phyloP scores from a whole-genome alignment of 345 rosid species.

The Sapria himalayana region DNA sequence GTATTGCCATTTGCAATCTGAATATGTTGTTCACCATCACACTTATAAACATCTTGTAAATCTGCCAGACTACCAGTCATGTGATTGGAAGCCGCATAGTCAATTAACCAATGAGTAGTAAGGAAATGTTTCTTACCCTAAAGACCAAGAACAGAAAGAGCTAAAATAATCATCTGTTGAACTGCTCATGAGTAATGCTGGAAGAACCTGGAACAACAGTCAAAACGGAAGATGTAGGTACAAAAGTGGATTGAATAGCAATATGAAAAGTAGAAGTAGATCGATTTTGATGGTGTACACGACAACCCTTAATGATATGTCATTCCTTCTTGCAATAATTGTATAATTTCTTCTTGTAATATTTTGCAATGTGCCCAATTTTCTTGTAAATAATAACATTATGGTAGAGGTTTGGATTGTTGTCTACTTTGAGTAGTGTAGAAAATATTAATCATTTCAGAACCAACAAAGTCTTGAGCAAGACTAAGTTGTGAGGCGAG shows the following conservation, averaged over 20 bases:
- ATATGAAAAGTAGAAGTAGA: background rate
- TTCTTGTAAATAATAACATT: slow-evolving; percentile 6
- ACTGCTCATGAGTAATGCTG: background rate
- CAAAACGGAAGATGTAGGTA: background rate
- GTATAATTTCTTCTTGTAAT: slow-evolving; percentile 5
- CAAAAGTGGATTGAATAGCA: background rate
- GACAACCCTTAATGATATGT: slow-evolving; percentile 1
- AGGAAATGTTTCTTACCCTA: background rate
- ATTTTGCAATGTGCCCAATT: too few relatives aligned
- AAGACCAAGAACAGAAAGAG: background rate
- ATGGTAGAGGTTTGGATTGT: background rate
- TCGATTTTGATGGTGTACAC: background rate
- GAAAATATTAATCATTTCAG: background rate
- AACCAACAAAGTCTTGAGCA: background rate
- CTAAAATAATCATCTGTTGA: background rate
- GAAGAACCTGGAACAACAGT: background rate
- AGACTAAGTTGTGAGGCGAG: background rate
- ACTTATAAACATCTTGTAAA: background rate
- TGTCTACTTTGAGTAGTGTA: background rate
- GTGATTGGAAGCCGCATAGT: background rate
- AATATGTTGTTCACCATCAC: background rate
- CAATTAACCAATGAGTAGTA: background rate
- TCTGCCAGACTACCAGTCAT: too few relatives aligned
- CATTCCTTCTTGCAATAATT: slow-evolving; percentile 1
- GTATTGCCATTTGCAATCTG: background rate